phyloP scores from a whole-genome alignment of 257 asterid species.

The Przewalskia tangutica region DNA sequence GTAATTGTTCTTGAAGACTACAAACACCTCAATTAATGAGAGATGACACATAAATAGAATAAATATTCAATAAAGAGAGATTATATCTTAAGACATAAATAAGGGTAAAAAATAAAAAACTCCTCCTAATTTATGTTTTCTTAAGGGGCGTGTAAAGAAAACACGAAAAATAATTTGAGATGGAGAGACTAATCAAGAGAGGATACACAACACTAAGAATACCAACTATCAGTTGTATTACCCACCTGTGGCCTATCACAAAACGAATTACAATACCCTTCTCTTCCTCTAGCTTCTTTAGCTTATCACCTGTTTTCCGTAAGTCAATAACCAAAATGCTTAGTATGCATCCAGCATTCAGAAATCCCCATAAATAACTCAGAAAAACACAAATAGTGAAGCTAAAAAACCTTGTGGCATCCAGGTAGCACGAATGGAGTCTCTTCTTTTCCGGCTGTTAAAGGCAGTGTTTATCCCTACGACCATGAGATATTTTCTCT shows the following conservation, averaged over 20 bases:
- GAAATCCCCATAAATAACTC: not conserved
- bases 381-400: not conserved
- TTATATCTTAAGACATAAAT: too few species aligned
- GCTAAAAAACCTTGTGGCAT: slow-evolving; percentile 62
- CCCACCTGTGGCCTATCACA: slow-evolving; percentile 57
- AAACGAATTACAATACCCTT: slow-evolving; percentile 48
- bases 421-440: slow-evolving; percentile 90
- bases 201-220: not conserved
- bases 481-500: slow-evolving; percentile 74
- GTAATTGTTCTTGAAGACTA: too few species aligned
- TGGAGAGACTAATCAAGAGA: too few species aligned
- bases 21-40: too few species aligned
- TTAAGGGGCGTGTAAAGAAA: too few species aligned
- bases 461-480: slow-evolving; percentile 80
- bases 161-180: too few species aligned
- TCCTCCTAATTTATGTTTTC: too few species aligned
- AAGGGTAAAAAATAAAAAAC: too few species aligned
- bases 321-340: slow-evolving; percentile 7
- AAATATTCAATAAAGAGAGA: too few species aligned
- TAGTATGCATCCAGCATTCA: not conserved
- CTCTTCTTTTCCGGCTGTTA: slow-evolving; percentile 88
- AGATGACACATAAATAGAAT: too few species aligned
- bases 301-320: slow-evolving; percentile 35
- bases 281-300: slow-evolving; percentile 55
- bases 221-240: not conserved